Base-by-base conservation (phyloP, 495 filamentous ascomycete species). In the Aspergillus campestris region DNA sequence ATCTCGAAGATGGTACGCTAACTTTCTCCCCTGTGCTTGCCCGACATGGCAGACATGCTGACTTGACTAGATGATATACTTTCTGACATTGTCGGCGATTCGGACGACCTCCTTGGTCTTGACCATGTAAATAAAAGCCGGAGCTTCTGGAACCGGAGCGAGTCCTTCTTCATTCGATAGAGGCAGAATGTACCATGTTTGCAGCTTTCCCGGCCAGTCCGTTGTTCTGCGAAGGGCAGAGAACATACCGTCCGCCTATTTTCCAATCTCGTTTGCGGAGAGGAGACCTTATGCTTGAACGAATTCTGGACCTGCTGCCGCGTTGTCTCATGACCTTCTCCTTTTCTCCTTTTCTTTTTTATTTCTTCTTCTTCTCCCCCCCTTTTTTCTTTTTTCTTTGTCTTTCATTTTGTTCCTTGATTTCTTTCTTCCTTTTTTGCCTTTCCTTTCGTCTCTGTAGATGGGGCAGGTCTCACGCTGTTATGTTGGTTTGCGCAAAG, bases 31-130 rank as follows among this genome's bases (percentile, higher is more conserved):
- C 4, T 24, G 18, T 24, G 18, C 18, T 24, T 4, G 4, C 18
- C 18, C 18, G 1, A 4, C 18, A 2, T 24, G 18, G 2, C 18
- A 24, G 18, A 48, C 37, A 38, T 65, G 42, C 6, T 42, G 14
- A 34, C 34, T 32, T 9, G 34, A 38, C 11, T 51, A 96, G 92
- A 92, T 54, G 86, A 95, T 51, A 74, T 92, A 13, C 75, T 96
- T 13, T 86, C 78, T 46, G 86, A 95, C 34, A 69, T 87, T 46
- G 73, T 81, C 11, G 66, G 65, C 7, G 72, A 71, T 24, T 64
- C 77, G 9, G 89, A 95, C 39, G 94, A 97, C 53, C 66, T 77
- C 42, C 80, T 99, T 34, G 92, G 89, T 15, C 71, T 99, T 41
- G 94, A 99, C 60, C 91, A 99, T 65, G 72, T 81, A 42, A 91